phyloP scores from a whole-genome alignment of 2,329 filamentous ascomycete species.

The Exutisphaerella laricina region DNA sequence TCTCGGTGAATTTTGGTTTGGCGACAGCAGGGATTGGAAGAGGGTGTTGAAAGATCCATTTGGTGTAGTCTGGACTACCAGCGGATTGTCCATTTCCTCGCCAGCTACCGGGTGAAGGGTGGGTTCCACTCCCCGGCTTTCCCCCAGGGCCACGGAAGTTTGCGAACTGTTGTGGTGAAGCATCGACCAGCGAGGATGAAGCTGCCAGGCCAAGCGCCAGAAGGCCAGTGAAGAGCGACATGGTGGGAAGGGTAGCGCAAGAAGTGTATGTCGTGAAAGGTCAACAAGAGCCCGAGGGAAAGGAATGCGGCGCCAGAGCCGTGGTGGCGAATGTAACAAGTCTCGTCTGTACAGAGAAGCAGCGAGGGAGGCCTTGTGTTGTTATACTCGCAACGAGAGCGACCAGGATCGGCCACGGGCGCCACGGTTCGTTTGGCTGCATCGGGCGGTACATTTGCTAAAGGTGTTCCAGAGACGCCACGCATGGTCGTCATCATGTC shows the following conservation, averaged over 20 bases:
- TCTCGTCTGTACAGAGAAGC: neutral
- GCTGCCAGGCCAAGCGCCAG: constrained; percentile 9
- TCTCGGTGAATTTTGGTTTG: constrained; percentile 31
- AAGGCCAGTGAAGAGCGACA: constrained; percentile 6
- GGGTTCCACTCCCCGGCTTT: neutral
- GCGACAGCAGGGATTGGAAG: constrained; percentile 22
- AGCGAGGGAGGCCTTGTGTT: no score
- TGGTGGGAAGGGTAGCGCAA: neutral
- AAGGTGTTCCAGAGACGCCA: neutral
- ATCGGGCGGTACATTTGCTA: neutral
- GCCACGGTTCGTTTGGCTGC: neutral
- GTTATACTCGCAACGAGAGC: no score
- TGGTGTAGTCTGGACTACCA: constrained; percentile 20
- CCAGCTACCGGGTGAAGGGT: constrained; percentile 3
- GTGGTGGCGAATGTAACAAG: no score
- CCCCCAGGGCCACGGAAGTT: constrained; percentile 5
- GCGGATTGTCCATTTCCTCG: constrained; percentile 19
- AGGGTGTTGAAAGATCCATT: constrained; percentile 19
- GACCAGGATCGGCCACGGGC: no score
- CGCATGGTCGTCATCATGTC: no score
- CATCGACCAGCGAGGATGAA: constrained; percentile 10
- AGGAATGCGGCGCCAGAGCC: no score
- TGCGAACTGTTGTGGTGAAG: constrained; percentile 7
- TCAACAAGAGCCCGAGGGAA: no score
- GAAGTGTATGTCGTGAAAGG: neutral